Conservation (phyloP, 2,329 filamentous ascomycete species). For the Aspergillus tanneri region DNA sequence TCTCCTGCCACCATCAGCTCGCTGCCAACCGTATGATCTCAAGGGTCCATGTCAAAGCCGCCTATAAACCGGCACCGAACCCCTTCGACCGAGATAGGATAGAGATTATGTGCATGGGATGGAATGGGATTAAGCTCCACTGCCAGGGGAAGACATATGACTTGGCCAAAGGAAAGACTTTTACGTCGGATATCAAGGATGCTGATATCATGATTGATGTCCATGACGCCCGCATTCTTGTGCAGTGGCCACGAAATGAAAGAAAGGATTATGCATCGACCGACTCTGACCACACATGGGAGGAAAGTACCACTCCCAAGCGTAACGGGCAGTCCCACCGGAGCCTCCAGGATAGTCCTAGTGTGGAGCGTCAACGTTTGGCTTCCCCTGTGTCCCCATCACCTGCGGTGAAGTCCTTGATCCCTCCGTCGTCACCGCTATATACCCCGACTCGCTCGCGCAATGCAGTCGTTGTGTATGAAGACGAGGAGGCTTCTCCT, state of each 20-base stretch:
- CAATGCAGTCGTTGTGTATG: constrained; percentile 63
- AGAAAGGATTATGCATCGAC: constrained; percentile 53
- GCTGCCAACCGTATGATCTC: constrained; percentile 91
- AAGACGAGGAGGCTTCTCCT: constrained; percentile 64
- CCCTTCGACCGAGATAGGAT: constrained; percentile 72
- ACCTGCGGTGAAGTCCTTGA: constrained; percentile 51
- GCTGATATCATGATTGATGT: constrained; percentile 94
- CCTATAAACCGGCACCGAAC: constrained; percentile 69
- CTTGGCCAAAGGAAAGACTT: constrained; percentile 81
- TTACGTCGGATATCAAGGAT: constrained; percentile 82
- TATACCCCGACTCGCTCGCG: constrained; percentile 47
- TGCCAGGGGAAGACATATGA: constrained; percentile 87
- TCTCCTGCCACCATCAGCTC: constrained; percentile 92
- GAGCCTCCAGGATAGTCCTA: constrained; percentile 45
- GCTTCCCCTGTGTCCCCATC: constrained; percentile 76
- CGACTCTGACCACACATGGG: constrained; percentile 69
- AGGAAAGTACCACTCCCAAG: constrained; percentile 52
- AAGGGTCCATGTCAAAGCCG: constrained; percentile 85
- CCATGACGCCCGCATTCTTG: constrained; percentile 82
- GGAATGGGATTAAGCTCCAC: constrained; percentile 93
- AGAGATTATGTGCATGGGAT: constrained; percentile 87
- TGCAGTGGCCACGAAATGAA: constrained; percentile 75
- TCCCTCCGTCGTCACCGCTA: constrained; percentile 43
- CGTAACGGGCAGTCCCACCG: constrained; percentile 31
- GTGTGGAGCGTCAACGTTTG: constrained; percentile 61